Base-by-base conservation (phyloP, 345 rosid species). In the Microthlaspi erraticum region DNA sequence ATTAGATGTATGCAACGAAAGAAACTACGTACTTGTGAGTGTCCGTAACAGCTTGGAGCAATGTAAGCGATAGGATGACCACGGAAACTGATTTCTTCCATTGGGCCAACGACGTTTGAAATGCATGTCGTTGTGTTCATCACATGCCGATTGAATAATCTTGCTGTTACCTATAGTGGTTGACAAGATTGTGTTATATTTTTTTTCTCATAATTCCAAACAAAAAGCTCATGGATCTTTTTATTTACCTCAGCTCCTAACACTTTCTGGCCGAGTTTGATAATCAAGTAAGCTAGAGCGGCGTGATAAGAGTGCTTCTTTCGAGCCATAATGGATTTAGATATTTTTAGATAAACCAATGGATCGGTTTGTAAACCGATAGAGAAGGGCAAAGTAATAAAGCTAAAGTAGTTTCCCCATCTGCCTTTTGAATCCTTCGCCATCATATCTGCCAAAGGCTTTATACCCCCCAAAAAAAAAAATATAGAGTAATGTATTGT, bases 331-430 rank as follows among this genome's bases (percentile, higher is more conserved):
- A 54, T 78, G 29, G 90, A 71, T 73, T 83, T 81, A 2, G 90
- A 85, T 31, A 10, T 10, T 23, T 61, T 75, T 38, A 83, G 66
- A 71, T 82, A 79, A 60, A 74, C 82, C 48, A 85, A 66, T 13
- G 88, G 92, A 63, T 85, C 84, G 6, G 57, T 59, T 39, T 67
- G 70, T 16, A 81, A 65, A 12, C 68, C 55, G 29, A 85, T 82
- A 31, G 55, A 58, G 39, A 87, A 70, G 2, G 92, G 92, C 5
- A 85, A 36, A n/a, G 82, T 16, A 1, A 82, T 70, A 52, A 66
- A 85, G 29, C 87, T 87, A 18, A 85, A 76, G 74, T 80, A 70
- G 64, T 83, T 87, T 2, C 90, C 92, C 88, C 90, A 87, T 33
- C 78, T 76, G 66, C 67, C 81, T 43, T 80, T 74, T 1, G 81